These are phyloP conservation scores for Lasiosphaeria miniovina DNA, from an alignment of 495 filamentous ascomycete species.

Conservation along the genomic window DNA sequence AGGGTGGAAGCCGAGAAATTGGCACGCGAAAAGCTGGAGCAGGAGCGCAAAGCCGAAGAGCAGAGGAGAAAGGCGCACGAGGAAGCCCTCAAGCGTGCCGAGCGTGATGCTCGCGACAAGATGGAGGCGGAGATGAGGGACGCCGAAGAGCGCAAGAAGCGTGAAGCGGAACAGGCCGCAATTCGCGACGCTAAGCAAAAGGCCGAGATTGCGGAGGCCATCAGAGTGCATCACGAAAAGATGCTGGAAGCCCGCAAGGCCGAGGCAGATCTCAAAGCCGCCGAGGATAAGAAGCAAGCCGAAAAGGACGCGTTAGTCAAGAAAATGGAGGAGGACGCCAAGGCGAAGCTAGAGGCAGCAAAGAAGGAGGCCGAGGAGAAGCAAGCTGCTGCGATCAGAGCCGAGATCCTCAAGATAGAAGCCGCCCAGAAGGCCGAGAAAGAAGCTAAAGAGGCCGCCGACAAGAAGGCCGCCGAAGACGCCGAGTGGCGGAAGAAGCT, in stretches of 20 bases:
- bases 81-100: conserved; percentile 35
- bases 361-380: conserved; percentile 48
- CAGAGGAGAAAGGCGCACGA: conserved; percentile 32
- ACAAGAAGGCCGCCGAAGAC: conserved; percentile 46
- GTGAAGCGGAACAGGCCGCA: conserved; percentile 49
- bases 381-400: conserved; percentile 24
- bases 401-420: conserved; percentile 33
- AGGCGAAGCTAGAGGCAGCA: conserved; percentile 51
- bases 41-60: conserved; percentile 36
- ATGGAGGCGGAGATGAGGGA: conserved; percentile 34
- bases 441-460: conserved; percentile 40
- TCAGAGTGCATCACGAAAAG: conserved; percentile 31
- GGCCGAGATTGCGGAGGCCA: conserved; percentile 23
- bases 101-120: conserved; percentile 44
- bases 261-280: conserved; percentile 28
- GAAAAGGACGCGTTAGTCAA: conserved; percentile 26
- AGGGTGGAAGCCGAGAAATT: conserved; percentile 44
- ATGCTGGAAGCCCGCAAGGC: conserved; percentile 17
- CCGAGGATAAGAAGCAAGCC: conserved; percentile 32
- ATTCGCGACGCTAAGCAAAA: conserved; percentile 40
- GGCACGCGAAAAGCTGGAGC: conserved; percentile 36
- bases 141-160: conserved; percentile 38
- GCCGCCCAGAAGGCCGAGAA: conserved; percentile 39
- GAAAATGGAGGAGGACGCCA: conserved; percentile 37
- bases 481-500: conserved; percentile 42